Conservation (phyloP, 1,284 basidiomycete species). For the Termitomyces sp. region DNA sequence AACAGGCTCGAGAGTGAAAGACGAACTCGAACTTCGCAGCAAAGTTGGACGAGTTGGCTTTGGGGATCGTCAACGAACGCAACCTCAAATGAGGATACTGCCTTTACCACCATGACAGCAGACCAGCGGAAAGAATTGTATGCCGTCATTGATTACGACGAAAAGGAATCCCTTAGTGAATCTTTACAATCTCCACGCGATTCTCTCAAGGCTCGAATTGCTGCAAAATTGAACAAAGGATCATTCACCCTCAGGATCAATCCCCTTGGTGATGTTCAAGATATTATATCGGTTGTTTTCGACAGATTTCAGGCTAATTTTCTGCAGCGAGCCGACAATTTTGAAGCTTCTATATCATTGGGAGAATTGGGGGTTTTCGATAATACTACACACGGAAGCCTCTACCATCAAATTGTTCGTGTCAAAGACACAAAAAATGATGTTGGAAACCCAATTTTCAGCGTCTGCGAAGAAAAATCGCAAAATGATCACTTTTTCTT, state of each 20-base stretch:
- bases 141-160: slow-evolving; percentile 92
- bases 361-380: slow-evolving; percentile 91
- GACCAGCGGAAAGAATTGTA: slow-evolving; percentile 93
- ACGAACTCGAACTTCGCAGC: slow-evolving; percentile 43
- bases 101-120: slow-evolving; percentile 75
- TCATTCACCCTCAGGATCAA: slow-evolving; percentile 79
- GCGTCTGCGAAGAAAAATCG: slow-evolving; percentile 25
- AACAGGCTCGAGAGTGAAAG: slow-evolving; percentile 70
- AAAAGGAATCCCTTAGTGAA: slow-evolving; percentile 69
- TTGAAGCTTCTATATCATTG: slow-evolving; percentile 78
- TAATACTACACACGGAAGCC: slow-evolving; percentile 77
- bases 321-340: slow-evolving; percentile 82
- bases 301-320: slow-evolving; percentile 86
- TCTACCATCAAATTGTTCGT: slow-evolving; percentile 91
- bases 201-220: slow-evolving; percentile 76
- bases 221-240: slow-evolving; percentile 80
- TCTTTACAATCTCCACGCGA: slow-evolving; percentile 74
- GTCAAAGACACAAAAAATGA: slow-evolving; percentile 59
- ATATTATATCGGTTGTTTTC: slow-evolving; percentile 88
- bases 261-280: slow-evolving; percentile 56
- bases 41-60: slow-evolving; percentile 81
- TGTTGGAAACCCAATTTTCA: slow-evolving; percentile 14
- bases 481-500: slow-evolving; percentile 83
- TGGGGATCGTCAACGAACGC: slow-evolving; percentile 63
- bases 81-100: slow-evolving; percentile 39